Evolutionary conservation across 352 stramenopile genomes (phyloP).

Genomic region (Pythium scleroteichum): DNA sequence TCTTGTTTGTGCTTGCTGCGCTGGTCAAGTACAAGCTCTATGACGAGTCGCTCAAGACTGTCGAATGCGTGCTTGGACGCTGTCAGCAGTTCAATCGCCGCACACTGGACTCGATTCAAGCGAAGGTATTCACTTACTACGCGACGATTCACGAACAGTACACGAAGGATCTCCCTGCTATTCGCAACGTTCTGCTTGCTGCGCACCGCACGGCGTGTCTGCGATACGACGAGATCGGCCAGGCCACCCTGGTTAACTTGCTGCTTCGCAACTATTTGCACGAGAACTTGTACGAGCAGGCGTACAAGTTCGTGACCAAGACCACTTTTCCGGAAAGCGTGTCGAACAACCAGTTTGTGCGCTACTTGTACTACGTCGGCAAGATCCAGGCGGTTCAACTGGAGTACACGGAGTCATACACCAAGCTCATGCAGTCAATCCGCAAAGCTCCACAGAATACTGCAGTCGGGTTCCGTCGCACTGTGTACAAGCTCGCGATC

Average conservation of each 20-base stretch:
- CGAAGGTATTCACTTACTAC: slow-evolving; percentile 81
- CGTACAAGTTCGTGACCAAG: slow-evolving; percentile 92
- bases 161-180: slow-evolving; percentile 51
- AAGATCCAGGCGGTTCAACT: slow-evolving; percentile 96
- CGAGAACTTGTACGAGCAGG: slow-evolving; percentile 91
- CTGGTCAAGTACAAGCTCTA: slow-evolving; percentile 72
- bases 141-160: slow-evolving; percentile 74
- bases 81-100: slow-evolving; percentile 81
- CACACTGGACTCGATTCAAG: slow-evolving; percentile 77
- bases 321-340: slow-evolving; percentile 88
- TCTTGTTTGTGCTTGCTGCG: slow-evolving; percentile 69
- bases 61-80: slow-evolving; percentile 53
- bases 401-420: slow-evolving; percentile 97
- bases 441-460: slow-evolving; percentile 97
- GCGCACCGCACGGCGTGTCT: slow-evolving; percentile 89
- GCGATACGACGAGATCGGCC: slow-evolving; percentile 88
- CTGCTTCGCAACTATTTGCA: slow-evolving; percentile 90
- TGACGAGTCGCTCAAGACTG: slow-evolving; percentile 53
- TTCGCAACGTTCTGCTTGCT: slow-evolving; percentile 65
- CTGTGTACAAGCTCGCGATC: slow-evolving; percentile 95
- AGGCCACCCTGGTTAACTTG: slow-evolving; percentile 91
- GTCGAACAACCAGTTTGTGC: slow-evolving; percentile 99
- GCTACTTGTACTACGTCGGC: slow-evolving; percentile 97
- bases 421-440: slow-evolving; percentile 95
- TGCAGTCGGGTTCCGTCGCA: slow-evolving; percentile 94